A percentile compares a stretch with the other conserved stretches of the same genome.
Evolutionary conservation across 768 basidiomycete genomes (phyloP).

Genomic region (Sutorius australiensis): DNA sequence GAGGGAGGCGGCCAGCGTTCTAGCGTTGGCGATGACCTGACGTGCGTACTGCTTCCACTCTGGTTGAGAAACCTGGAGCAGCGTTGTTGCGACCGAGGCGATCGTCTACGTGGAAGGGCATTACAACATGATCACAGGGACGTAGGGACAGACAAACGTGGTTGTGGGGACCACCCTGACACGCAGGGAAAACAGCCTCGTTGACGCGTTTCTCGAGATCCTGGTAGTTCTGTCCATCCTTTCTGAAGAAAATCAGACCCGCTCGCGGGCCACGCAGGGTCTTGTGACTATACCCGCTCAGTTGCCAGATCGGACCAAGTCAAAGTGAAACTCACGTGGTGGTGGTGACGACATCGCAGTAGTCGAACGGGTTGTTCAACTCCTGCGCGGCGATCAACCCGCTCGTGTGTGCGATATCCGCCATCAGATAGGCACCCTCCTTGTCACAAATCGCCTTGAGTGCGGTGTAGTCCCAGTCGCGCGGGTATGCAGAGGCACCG

Average conservation of each 20-base stretch:
- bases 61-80: conserved; percentile 87
- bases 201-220: conserved; percentile 98
- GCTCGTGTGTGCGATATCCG: conserved; percentile 96
- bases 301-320: background rate
- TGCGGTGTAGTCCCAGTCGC: conserved; percentile 93
- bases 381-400: conserved; percentile 92
- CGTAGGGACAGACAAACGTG: conserved; percentile 52
- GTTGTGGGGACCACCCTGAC: conserved; percentile 99
- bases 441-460: conserved; percentile 79
- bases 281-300: conserved; percentile 66
- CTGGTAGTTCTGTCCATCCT: conserved; percentile 71
- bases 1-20: conserved; percentile 69
- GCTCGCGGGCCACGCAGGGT: conserved; percentile 98
- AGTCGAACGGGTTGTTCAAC: conserved; percentile 87
- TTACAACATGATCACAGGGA: background rate
- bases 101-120: conserved; percentile 61
- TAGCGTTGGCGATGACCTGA: conserved; percentile 90
- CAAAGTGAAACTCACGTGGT: conserved; percentile 64
- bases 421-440: conserved; percentile 92
- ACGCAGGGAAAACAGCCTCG: conserved; percentile 98
- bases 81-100: conserved; percentile 88
- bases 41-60: conserved; percentile 89
- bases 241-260: conserved; percentile 97
- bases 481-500: conserved; percentile 97
- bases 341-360: conserved; percentile 97